phyloP scores from a whole-genome alignment of 1,284 basidiomycete species.

The Ustilago bromivora region DNA sequence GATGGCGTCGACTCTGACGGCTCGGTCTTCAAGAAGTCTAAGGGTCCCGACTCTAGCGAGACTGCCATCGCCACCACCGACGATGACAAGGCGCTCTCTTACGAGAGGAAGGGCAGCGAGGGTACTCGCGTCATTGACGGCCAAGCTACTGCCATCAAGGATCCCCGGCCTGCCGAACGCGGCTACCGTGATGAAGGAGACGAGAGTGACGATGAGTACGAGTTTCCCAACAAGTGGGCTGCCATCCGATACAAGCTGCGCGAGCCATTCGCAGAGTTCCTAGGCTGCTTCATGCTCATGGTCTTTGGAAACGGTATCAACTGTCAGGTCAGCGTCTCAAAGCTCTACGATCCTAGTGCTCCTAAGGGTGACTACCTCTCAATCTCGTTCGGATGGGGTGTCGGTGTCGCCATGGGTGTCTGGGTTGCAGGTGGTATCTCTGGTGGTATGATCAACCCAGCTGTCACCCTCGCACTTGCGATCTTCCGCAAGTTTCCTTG shows the following conservation, averaged over 20 bases:
- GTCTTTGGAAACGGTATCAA: constrained; percentile 65
- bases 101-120: constrained; percentile 22
- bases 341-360: constrained; percentile 34
- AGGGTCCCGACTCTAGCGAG: constrained; percentile 15
- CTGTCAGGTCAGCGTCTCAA: constrained; percentile 56
- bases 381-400: constrained; percentile 63
- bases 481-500: constrained; percentile 81
- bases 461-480: constrained; percentile 76
- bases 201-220: constrained; percentile 35
- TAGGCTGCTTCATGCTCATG: constrained; percentile 60
- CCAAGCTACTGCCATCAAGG: constrained; percentile 8
- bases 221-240: constrained; percentile 61
- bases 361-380: constrained; percentile 57
- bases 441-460: constrained; percentile 60
- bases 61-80: constrained; percentile 15
- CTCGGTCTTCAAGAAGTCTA: constrained; percentile 11
- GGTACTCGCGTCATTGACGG: constrained; percentile 10
- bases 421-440: constrained; percentile 63
- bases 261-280: constrained; percentile 61
- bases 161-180: constrained; percentile 36
- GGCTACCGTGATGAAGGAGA: constrained; percentile 23
- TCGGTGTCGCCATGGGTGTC: constrained; percentile 62
- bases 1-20: constrained; percentile 10
- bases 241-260: constrained; percentile 53
- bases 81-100: constrained; percentile 11